These are phyloP conservation scores for Kuraishia hungarica DNA, from an alignment of 805 yeast genomes.

Conservation along the genomic window DNA sequence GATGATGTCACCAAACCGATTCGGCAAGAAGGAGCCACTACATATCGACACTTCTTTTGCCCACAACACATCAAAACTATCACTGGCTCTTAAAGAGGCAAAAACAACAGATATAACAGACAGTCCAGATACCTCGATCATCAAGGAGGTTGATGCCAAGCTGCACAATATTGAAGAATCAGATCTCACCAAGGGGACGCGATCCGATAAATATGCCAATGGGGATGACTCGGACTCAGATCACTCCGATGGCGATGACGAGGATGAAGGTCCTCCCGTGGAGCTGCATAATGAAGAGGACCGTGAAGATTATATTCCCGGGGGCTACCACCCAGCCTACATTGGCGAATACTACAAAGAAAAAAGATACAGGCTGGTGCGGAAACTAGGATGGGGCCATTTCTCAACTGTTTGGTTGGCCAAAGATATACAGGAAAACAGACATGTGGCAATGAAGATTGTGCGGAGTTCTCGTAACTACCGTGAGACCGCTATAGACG, in stretches of 20 bases:
- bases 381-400: slow-evolving; percentile 99
- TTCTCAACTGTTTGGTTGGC: slow-evolving; percentile 96
- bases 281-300: slow-evolving; percentile 69
- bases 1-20: neutral
- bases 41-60: neutral
- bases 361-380: slow-evolving; percentile 61
- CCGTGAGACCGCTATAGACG: slow-evolving; percentile 92
- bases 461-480: slow-evolving; percentile 88
- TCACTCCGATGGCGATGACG: slow-evolving; percentile 24
- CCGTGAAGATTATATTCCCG: slow-evolving; percentile 73
- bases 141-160: slow-evolving; percentile 19
- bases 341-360: slow-evolving; percentile 81
- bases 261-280: slow-evolving; percentile 20
- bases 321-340: slow-evolving; percentile 93
- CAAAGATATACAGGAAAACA: slow-evolving; percentile 40
- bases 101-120: neutral
- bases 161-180: slow-evolving; percentile 13
- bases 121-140: slow-evolving; percentile 15
- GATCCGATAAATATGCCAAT: slow-evolving; percentile 1
- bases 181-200: slow-evolving; percentile 10
- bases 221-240: slow-evolving; percentile 26
- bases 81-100: slow-evolving; percentile 18
- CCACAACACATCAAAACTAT: slow-evolving; percentile 17
- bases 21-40: neutral
- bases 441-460: slow-evolving; percentile 90